Evolutionary conservation across 108 stramenopile species (phyloP).

Genomic region (Seminavis robusta): DNA sequence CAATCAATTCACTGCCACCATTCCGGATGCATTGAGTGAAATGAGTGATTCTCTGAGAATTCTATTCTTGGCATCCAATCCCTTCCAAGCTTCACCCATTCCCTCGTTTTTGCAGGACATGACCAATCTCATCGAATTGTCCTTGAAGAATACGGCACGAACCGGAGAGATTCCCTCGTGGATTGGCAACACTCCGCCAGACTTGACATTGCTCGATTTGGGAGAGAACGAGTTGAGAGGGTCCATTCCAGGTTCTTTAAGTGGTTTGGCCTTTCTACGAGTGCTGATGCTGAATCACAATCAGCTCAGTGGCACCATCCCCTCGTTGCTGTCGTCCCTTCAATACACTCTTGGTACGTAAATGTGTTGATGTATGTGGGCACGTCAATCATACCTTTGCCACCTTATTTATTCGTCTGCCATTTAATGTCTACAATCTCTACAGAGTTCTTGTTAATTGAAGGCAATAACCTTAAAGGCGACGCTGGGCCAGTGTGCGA

Average conservation of each 20-base stretch:
- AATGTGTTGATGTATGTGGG: no score
- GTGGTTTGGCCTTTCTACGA: constrained; percentile 8
- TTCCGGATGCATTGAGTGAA: constrained; percentile 1
- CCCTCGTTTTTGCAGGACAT: constrained; percentile 9
- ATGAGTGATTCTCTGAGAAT: background rate
- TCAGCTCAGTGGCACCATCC: constrained; percentile 17
- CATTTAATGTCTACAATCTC: no score
- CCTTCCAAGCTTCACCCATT: background rate
- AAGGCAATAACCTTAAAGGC: no score
- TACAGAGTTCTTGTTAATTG: no score
- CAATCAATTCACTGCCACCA: constrained; percentile 12
- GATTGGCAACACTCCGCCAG: no score
- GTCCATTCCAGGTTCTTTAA: constrained; percentile 6
- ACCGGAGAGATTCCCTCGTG: background rate
- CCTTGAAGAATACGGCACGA: background rate
- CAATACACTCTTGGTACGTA: no score
- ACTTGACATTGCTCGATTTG: no score
- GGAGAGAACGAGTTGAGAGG: constrained; percentile 8
- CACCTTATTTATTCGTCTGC: no score
- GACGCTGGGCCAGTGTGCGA: no score
- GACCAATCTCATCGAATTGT: constrained; percentile 1
- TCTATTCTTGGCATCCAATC: constrained; percentile 1
- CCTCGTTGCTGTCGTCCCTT: no score
- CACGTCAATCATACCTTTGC: no score
- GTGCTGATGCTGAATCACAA: constrained; percentile 29